Conservation (phyloP, 2,329 filamentous ascomycete species). For the Colletotrichum salicis region DNA sequence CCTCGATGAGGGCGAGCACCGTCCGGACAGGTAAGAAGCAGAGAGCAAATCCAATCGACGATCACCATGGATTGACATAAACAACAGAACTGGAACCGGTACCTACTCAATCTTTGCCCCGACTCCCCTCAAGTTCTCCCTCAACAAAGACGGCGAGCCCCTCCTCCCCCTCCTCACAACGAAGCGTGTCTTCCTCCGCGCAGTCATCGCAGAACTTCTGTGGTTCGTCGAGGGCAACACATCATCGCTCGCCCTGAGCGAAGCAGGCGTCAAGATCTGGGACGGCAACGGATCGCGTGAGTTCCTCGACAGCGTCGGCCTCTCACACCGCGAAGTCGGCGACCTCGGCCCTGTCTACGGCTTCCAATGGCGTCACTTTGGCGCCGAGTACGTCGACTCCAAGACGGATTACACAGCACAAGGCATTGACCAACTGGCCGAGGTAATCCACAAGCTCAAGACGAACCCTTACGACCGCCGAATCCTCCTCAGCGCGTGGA, state of each 20-base stretch:
- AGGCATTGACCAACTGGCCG: conserved; percentile 92
- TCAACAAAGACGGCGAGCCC: conserved; percentile 70
- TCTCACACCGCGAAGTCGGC: conserved; percentile 83
- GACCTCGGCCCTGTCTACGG: conserved; percentile 97
- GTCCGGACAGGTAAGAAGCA: conserved; percentile 77
- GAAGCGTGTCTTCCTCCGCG: conserved; percentile 93
- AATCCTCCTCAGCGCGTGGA: conserved; percentile 94
- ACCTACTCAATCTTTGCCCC: conserved; percentile 92
- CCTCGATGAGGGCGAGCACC: conserved; percentile 82
- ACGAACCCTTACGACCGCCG: conserved; percentile 87
- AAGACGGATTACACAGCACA: conserved; percentile 85
- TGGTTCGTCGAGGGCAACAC: conserved; percentile 94
- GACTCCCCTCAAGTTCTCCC: conserved; percentile 84
- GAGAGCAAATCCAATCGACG: not conserved
- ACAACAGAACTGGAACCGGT: conserved; percentile 84
- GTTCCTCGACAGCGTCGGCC: conserved; percentile 87
- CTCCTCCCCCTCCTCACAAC: conserved; percentile 95
- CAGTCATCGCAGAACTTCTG: conserved; percentile 90
- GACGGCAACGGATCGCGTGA: conserved; percentile 94
- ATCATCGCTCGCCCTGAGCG: conserved; percentile 79
- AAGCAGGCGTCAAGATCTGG: conserved; percentile 94
- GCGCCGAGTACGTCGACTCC: conserved; percentile 85
- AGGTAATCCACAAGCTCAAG: conserved; percentile 87
- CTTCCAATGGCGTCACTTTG: conserved; percentile 99
- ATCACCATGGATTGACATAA: conserved; percentile 7